A percentile compares a stretch with the other conserved stretches of the same genome.
Evolutionary conservation across 352 stramenopile genomes (phyloP).

Genomic region (Thalassiosira hispida): DNA sequence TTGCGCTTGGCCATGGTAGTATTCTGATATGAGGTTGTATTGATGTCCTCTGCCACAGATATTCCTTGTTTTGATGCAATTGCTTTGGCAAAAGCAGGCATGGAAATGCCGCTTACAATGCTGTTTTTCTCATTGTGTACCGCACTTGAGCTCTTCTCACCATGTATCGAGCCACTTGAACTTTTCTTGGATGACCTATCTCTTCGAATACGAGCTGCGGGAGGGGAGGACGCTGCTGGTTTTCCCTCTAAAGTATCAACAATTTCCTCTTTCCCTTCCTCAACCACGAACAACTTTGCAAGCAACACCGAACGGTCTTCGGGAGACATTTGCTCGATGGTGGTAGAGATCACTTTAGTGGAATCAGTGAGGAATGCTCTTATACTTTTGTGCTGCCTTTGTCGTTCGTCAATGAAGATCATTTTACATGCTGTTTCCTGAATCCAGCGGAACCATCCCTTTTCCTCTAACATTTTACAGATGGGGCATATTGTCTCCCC

Average conservation of each 20-base stretch:
- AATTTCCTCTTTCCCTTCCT: not conserved
- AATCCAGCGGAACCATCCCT: constrained; percentile 15
- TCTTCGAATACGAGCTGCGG: not conserved
- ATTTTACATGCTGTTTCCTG: constrained; percentile 3
- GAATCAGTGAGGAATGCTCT: constrained; percentile 7
- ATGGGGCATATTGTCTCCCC: constrained; percentile 17
- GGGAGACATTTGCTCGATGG: constrained; percentile 6
- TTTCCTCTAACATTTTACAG: constrained; percentile 7
- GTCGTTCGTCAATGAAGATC: constrained; percentile 3
- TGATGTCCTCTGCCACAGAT: too few relatives aligned
- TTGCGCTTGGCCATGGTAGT: not conserved
- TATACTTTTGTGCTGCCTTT: constrained; percentile 1
- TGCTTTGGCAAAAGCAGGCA: too few relatives aligned
- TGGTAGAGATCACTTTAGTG: not conserved
- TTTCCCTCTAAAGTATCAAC: not conserved
- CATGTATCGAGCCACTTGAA: not conserved
- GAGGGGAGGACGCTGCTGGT: not conserved
- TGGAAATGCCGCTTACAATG: too few relatives aligned
- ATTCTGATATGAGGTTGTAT: not conserved
- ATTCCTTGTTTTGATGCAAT: too few relatives aligned
- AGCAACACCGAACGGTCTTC: constrained; percentile 2
- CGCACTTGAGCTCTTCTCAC: too few relatives aligned
- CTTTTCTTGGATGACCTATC: not conserved
- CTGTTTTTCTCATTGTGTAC: too few relatives aligned
- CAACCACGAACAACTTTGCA: constrained; percentile 2